Percentiles rank a stretch among this genome's conserved stretches.
Conservation (phyloP, 2,329 filamentous ascomycete genomes). For the Alternaria infectoria region DNA sequence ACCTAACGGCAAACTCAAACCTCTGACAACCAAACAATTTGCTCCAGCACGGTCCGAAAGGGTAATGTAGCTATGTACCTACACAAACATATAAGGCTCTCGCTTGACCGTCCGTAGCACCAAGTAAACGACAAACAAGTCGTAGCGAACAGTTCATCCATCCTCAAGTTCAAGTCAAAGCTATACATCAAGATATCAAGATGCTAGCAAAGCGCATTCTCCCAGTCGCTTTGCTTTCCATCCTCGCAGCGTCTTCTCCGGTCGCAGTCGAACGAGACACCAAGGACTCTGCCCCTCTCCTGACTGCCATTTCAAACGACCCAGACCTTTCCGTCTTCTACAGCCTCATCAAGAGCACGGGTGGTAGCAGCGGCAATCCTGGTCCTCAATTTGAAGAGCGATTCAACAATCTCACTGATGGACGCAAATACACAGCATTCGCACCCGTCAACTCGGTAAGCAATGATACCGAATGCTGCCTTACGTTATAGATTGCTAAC, state of each 20-base stretch:
- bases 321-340: background rate
- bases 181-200: background rate
- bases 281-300: background rate
- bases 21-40: background rate
- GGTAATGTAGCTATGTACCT: background rate
- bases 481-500: background rate
- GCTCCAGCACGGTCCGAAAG: background rate
- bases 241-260: background rate
- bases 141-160: background rate
- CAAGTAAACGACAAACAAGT: background rate
- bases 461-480: background rate
- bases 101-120: background rate
- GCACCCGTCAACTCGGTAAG: constrained; percentile 3
- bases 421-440: constrained; percentile 1
- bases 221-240: background rate
- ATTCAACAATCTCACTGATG: background rate
- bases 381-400: constrained; percentile 1
- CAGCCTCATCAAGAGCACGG: constrained; percentile 5
- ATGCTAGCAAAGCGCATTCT: background rate
- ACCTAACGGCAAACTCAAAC: background rate
- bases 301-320: background rate
- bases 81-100: background rate
- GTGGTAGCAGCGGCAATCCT: background rate
- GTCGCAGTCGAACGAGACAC: background rate
- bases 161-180: background rate